Evolutionary conservation across 176 grass and related monocot genomes (phyloP).

Genomic region (Typha latifolia): DNA sequence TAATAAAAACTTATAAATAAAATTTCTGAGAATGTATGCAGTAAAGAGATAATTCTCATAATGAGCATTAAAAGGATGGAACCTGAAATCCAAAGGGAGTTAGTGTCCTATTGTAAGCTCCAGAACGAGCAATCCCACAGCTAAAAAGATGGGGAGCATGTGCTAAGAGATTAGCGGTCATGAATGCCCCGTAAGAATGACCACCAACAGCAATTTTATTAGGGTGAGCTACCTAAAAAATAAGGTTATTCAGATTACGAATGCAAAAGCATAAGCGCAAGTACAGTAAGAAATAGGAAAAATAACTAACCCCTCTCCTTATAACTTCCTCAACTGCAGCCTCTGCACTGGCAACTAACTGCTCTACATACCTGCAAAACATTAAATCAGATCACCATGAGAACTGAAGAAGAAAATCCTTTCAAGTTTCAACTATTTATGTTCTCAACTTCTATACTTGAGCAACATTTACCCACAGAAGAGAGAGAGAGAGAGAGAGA

Average conservation of each 20-base stretch:
- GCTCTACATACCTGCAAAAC: constrained; percentile 74
- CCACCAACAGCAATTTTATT: constrained; percentile 95
- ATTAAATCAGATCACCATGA: neutral
- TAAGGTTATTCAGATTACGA: constrained; percentile 8
- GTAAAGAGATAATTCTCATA: neutral
- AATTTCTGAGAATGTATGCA: constrained; percentile 5
- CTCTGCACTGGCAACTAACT: constrained; percentile 85
- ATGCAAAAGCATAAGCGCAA: constrained; percentile 13
- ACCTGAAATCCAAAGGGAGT: constrained; percentile 99
- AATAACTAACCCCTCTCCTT: constrained; percentile 66
- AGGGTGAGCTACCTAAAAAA: constrained; percentile 76
- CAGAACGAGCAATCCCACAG: constrained; percentile 90
- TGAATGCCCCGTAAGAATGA: constrained; percentile 99
- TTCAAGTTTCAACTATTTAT: no score
- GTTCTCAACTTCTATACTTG: no score
- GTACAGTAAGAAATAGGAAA: neutral
- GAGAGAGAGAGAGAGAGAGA: no score
- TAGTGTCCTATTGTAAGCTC: constrained; percentile 96
- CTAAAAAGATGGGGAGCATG: constrained; percentile 96
- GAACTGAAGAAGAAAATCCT: neutral
- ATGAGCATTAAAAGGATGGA: neutral
- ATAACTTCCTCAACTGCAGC: constrained; percentile 87
- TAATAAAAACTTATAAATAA: constrained; percentile 13
- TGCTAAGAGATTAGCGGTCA: constrained; percentile 98
- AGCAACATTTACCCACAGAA: no score